These are phyloP conservation scores for Elongisporangium undulatum DNA, from an alignment of 352 stramenopile genomes.

Conservation along the genomic window DNA sequence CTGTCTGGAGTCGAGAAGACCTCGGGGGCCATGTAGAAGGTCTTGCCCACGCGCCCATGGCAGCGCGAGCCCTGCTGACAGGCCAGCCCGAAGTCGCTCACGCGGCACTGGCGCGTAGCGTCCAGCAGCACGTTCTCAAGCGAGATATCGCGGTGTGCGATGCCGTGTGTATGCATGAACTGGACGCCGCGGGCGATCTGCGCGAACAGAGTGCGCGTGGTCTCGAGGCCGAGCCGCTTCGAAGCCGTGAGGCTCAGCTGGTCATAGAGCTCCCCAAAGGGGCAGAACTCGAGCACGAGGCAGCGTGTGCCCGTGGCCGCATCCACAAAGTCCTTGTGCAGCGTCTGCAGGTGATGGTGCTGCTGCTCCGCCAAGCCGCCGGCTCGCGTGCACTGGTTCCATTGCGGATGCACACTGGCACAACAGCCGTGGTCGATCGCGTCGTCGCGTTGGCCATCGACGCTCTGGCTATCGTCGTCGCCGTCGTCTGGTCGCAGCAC, in stretches of 20 bases:
- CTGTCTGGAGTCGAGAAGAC: conserved; percentile 16
- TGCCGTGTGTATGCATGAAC: conserved; percentile 45
- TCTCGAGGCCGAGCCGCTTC: conserved; percentile 17
- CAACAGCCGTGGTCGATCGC: conserved; percentile 7
- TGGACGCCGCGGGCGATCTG: conserved; percentile 44
- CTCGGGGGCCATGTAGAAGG: conserved; percentile 68
- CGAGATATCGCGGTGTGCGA: conserved; percentile 63
- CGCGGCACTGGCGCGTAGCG: conserved; percentile 27
- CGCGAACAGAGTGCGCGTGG: conserved; percentile 27
- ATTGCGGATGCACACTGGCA: conserved; percentile 22
- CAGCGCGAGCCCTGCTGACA: conserved; percentile 28
- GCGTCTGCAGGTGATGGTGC: conserved; percentile 27
- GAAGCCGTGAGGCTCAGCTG: conserved; percentile 10
- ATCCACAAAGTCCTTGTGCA: conserved; percentile 57
- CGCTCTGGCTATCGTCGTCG: not conserved
- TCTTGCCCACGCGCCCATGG: conserved; percentile 42
- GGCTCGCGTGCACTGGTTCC: conserved; percentile 11
- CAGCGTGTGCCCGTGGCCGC: conserved; percentile 30
- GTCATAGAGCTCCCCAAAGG: conserved; percentile 52
- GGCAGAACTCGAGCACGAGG: conserved; percentile 64
- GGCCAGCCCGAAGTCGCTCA: conserved; percentile 56
- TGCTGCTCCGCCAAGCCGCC: conserved; percentile 1
- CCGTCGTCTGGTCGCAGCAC: conserved; percentile 9
- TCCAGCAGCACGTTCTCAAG: conserved; percentile 68
- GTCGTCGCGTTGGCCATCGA: not conserved